Percentiles rank a stretch among this genome's conserved stretches.
phyloP scores from a whole-genome alignment of 2,329 filamentous ascomycete genomes.

The Monosporascus ibericus region DNA sequence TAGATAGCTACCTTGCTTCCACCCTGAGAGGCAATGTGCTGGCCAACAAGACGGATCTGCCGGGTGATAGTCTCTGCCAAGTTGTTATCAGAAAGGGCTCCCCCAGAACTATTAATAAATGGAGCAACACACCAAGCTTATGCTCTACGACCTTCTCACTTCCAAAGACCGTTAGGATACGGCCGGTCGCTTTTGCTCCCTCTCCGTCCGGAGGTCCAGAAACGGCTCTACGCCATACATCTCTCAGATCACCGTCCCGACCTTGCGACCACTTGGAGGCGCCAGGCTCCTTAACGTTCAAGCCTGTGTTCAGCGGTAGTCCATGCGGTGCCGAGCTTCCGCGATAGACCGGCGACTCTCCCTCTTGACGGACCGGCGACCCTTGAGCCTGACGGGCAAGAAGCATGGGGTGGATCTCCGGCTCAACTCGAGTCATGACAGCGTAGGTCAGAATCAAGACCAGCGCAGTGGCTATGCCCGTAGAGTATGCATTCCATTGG shows the following conservation, averaged over 20 bases:
- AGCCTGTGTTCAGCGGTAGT: slow-evolving; percentile 68
- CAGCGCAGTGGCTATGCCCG: slow-evolving; percentile 61
- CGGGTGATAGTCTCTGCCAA: slow-evolving; percentile 63
- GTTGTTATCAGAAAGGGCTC: slow-evolving; percentile 12
- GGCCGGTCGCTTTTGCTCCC: slow-evolving; percentile 58
- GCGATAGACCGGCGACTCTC: slow-evolving; percentile 80
- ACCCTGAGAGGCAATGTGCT: slow-evolving; percentile 64
- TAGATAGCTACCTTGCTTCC: slow-evolving; percentile 80
- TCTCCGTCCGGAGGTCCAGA: slow-evolving; percentile 58
- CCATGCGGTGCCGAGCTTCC: slow-evolving; percentile 81
- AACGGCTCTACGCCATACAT: slow-evolving; percentile 76
- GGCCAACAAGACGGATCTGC: slow-evolving; percentile 83
- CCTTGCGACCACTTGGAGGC: slow-evolving; percentile 78
- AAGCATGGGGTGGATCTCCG: slow-evolving; percentile 87
- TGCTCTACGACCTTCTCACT: slow-evolving; percentile 70
- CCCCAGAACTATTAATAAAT: neutral
- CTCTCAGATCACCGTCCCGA: slow-evolving; percentile 81
- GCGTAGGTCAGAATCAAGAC: slow-evolving; percentile 64
- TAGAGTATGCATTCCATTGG: slow-evolving; percentile 80
- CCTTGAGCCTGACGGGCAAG: slow-evolving; percentile 77
- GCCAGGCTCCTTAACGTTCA: slow-evolving; percentile 76
- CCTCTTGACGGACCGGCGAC: slow-evolving; percentile 72
- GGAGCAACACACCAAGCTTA: slow-evolving; percentile 43
- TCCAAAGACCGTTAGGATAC: slow-evolving; percentile 74
- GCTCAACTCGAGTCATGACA: slow-evolving; percentile 65